A percentile compares a stretch with the other conserved stretches of the same genome.
Evolutionary conservation across 176 grass and related monocot genomes (phyloP).

Genomic region (Hsuehochloa calcarea): DNA sequence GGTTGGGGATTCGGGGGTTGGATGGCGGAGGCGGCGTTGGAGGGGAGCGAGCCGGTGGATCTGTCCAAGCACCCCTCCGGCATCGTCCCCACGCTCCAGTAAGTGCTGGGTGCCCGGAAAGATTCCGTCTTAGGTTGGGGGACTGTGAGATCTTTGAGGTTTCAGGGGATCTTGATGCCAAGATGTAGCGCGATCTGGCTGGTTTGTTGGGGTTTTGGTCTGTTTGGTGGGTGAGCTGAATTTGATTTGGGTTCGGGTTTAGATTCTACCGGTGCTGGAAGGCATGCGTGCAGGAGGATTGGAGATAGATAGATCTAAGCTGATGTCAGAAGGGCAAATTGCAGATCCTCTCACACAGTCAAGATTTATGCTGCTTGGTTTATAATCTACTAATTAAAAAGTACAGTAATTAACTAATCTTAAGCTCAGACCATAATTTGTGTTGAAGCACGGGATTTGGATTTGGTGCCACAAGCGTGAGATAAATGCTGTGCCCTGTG

Average conservation of each 20-base stretch:
- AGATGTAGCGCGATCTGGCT: neutral
- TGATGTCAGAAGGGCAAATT: neutral
- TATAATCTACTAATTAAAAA: neutral
- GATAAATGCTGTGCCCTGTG: neutral
- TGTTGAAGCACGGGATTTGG: neutral
- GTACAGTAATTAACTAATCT: neutral
- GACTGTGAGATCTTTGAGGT: neutral
- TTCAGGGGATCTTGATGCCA: neutral
- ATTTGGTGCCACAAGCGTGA: neutral
- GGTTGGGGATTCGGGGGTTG: neutral
- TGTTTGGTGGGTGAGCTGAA: neutral
- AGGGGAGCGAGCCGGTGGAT: conserved; percentile 69
- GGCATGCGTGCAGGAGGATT: neutral
- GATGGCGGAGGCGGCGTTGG: conserved; percentile 57
- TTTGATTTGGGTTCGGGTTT: neutral
- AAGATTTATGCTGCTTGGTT: neutral
- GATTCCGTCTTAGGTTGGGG: neutral
- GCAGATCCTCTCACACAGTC: neutral
- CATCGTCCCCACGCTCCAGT: conserved; percentile 75
- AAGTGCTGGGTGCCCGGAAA: conserved; percentile 10
- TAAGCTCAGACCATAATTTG: neutral
- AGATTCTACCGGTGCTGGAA: neutral
- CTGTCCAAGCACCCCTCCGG: conserved; percentile 70
- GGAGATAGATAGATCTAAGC: neutral
- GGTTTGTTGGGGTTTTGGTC: neutral